Evolutionary conservation across 1,139 yeast genomes (phyloP).

Genomic region (Kodamaea fungicola): DNA sequence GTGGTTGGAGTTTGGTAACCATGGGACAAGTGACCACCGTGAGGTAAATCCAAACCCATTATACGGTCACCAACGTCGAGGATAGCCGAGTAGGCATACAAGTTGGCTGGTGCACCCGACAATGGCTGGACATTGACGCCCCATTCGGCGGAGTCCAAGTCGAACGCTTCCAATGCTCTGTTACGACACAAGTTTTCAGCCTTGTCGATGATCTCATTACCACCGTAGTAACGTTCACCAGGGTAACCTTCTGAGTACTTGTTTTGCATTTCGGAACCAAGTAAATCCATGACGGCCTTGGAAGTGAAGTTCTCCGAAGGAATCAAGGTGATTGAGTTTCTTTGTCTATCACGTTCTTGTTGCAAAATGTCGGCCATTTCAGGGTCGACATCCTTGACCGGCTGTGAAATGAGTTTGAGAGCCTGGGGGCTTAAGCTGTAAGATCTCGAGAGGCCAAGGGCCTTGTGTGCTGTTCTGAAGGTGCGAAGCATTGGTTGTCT

Average conservation of each 20-base stretch:
- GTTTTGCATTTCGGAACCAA: slow-evolving; percentile 96
- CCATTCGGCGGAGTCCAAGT: slow-evolving; percentile 75
- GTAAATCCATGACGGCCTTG: slow-evolving; percentile 86
- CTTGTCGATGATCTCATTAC: slow-evolving; percentile 89
- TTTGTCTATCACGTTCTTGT: slow-evolving; percentile 79
- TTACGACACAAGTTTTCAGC: slow-evolving; percentile 87
- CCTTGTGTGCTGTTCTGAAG: slow-evolving; percentile 15
- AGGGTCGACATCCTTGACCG: slow-evolving; percentile 71
- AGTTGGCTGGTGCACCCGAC: slow-evolving; percentile 94
- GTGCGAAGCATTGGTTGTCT: slow-evolving; percentile 15
- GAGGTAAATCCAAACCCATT: slow-evolving; percentile 96
- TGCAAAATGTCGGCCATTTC: slow-evolving; percentile 76
- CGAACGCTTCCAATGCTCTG: slow-evolving; percentile 86
- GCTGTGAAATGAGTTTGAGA: slow-evolving; percentile 55
- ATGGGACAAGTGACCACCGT: slow-evolving; percentile 95
- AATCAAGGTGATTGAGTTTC: slow-evolving; percentile 83
- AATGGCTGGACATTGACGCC: slow-evolving; percentile 95
- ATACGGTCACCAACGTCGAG: slow-evolving; percentile 88
- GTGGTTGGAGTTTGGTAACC: slow-evolving; percentile 90
- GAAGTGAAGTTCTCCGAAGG: slow-evolving; percentile 96
- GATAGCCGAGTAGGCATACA: slow-evolving; percentile 90
- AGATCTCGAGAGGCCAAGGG: slow-evolving; percentile 16
- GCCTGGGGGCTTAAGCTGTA: slow-evolving; percentile 52
- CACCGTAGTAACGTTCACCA: slow-evolving; percentile 96
- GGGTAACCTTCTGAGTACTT: slow-evolving; percentile 99